Conservation (phyloP, 805 yeast genomes). For the Ogataea naganishii region DNA sequence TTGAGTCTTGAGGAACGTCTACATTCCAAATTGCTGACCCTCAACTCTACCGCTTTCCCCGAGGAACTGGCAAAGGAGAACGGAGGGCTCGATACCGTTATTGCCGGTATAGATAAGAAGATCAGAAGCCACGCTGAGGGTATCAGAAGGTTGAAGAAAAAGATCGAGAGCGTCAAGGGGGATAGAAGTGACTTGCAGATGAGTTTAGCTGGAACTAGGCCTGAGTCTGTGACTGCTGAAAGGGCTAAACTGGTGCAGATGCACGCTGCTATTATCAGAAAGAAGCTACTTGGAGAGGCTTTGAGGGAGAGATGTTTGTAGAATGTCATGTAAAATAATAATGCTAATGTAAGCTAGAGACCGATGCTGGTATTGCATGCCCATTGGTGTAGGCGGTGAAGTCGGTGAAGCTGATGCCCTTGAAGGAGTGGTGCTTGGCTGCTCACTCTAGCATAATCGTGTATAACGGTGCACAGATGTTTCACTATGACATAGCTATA, state of each 20-base stretch:
- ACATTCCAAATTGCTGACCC: slow-evolving; percentile 16
- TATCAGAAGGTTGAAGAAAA: slow-evolving; percentile 11
- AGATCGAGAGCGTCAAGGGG: slow-evolving; percentile 4
- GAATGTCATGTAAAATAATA: no score
- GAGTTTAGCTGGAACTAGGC: background rate
- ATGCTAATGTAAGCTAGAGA: no score
- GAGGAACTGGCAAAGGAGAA: slow-evolving; percentile 19
- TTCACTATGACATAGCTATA: no score
- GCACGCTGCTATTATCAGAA: slow-evolving; percentile 8
- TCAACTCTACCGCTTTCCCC: slow-evolving; percentile 21
- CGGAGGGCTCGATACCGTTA: slow-evolving; percentile 16
- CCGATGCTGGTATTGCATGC: no score
- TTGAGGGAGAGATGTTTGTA: slow-evolving; percentile 4
- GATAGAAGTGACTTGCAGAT: background rate
- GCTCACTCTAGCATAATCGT: no score
- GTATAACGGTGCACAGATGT: no score
- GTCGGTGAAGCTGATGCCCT: no score
- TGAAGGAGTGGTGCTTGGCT: no score
- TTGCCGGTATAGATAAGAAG: slow-evolving; percentile 19
- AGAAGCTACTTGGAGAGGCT: slow-evolving; percentile 5
- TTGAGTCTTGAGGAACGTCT: slow-evolving; percentile 9
- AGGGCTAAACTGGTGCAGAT: slow-evolving; percentile 6
- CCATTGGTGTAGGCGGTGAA: no score
- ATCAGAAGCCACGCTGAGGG: slow-evolving; percentile 10
- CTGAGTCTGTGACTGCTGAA: slow-evolving; percentile 2